Percentiles rank a stretch among this genome's conserved stretches.
phyloP scores from a whole-genome alignment of 2,329 filamentous ascomycete species.

The Colletotrichum magnum region DNA sequence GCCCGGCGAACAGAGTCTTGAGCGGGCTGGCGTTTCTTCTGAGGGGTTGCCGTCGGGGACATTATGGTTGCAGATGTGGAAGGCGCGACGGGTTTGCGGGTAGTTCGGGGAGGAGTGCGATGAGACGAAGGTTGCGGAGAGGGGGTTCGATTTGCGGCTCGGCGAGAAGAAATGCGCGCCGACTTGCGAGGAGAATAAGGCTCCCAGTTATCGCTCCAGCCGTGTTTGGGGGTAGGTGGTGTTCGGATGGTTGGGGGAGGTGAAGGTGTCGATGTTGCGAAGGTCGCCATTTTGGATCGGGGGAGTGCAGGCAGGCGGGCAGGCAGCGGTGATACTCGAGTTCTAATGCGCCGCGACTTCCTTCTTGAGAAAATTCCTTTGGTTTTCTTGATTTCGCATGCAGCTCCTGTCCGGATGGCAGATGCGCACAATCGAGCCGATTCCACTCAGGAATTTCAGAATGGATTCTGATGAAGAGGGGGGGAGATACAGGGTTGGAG shows the following conservation, averaged over 20 bases:
- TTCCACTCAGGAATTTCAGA: conserved; percentile 4
- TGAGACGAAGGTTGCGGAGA: conserved; percentile 60
- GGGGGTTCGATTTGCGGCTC: conserved; percentile 66
- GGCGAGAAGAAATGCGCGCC: conserved; percentile 72
- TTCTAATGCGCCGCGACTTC: conserved; percentile 27
- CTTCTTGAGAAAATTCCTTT: neutral
- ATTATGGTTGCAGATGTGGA: conserved; percentile 44
- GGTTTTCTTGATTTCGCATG: conserved; percentile 4
- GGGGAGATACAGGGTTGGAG: conserved; percentile 7
- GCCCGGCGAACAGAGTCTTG: conserved; percentile 64
- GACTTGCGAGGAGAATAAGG: conserved; percentile 81
- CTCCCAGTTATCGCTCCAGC: conserved; percentile 78
- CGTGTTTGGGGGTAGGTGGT: conserved; percentile 78
- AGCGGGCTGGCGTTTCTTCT: conserved; percentile 64
- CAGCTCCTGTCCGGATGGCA: neutral
- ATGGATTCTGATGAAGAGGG: conserved; percentile 5
- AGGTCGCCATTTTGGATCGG: conserved; percentile 37
- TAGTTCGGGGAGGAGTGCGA: conserved; percentile 53
- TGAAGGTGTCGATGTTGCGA: conserved; percentile 70
- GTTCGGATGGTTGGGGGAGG: conserved; percentile 72
- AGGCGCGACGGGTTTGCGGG: conserved; percentile 49
- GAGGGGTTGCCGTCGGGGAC: conserved; percentile 45
- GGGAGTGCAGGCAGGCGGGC: conserved; percentile 10
- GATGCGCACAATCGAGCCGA: conserved; percentile 11
- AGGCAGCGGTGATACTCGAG: conserved; percentile 16